Evolutionary conservation across 345 rosid species (phyloP), one percentile per base, ranked within the genome.

Genomic region (Camelina laxa): DNA sequence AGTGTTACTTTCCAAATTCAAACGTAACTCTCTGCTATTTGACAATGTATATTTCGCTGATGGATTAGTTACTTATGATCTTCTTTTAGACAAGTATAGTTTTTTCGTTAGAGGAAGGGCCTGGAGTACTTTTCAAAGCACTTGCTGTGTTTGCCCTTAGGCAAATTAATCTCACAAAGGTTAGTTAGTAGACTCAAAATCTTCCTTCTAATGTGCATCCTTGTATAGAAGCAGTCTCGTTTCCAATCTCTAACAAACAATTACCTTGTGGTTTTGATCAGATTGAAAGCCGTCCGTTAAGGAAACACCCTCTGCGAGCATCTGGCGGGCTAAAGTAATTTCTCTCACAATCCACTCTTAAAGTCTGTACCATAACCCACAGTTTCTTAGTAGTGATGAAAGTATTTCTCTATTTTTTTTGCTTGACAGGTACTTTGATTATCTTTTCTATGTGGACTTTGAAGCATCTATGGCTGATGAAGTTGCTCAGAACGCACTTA

Each of bases 381-480:
- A 12, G 42, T 49, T 30, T 19, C 35, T 67, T 50, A 78, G 55
- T 13, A 49, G 36, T 65, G 65, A 54, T 53, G 44, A 75, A 69
- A 6, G 4, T 6, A 6, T 35, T 5, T 17, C 3, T 6, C 3
- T 33, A 33, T 33, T 31, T 6, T 5, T 27, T 74, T 51, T n/a
- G 50, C 67, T 56, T 67, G 9, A 50, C 89, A 87, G 99, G 75
- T 87, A 83, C 83, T 95, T 95, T 63, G 97, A 90, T 78, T 95
- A 89, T 76, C 88, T 92, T 53, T 95, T 95, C 82, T 90, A 92
- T 69, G 98, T 92, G 82, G 99, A 95, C 79, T 90, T 95, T 48
- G 99, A 90, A 78, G 93, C 97, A 77, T 95, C 99, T 31, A 95
- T 92, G 98, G 99, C 99, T 53, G 91, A 92, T 21, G 82, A 89